Evolutionary conservation across 805 yeast species (phyloP), one percentile per base, ranked within the genome.

Genomic region (Saccharomyces mikatae): DNA sequence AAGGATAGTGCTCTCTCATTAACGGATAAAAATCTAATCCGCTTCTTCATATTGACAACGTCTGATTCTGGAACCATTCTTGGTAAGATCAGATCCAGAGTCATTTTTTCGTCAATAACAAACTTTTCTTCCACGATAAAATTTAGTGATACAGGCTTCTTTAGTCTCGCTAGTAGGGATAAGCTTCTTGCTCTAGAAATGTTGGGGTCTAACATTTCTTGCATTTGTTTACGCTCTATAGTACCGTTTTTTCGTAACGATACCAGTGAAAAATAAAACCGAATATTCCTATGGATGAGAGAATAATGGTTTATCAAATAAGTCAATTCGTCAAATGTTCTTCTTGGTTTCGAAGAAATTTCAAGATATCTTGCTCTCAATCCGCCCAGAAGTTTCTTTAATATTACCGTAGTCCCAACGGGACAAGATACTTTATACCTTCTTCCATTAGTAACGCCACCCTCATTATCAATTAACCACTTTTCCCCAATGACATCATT

Each of bases 351-450:
- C 27, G 66, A 63, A 6, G 62, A 56, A 22, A 69, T 58, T 50
- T 71, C 63, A 6, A 69, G 63, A 41, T 62, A 60, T 50, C 79
- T 62, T 1, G 74, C 76, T 1, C 74, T 70, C 2, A 69, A 58
- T 1, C 65, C 60, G 10, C 58, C 56, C 30, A 76, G 68, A 5
- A 77, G 50, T 0, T 70, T 72, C 41, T 55, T 59, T 1, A 76
- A 54, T 3, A 56, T 62, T 0, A 77, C 59, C 0, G 69, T 58
- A 0, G 80, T 76, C 0, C 81, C 81, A 1, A 49, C 46, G 0
- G 69, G 58, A 21, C 67, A 61, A 2, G 76, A 62, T 0, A 64
- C 60, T 17, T 61, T 62, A 10, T 52, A 56, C 1, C 65, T 31
- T 4, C 53, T 53, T 1, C 62, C 54, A 1, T 49, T 36, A 41